Evolutionary conservation across 1,284 basidiomycete genomes (phyloP).

Genomic region (Schizophyllum amplum): DNA sequence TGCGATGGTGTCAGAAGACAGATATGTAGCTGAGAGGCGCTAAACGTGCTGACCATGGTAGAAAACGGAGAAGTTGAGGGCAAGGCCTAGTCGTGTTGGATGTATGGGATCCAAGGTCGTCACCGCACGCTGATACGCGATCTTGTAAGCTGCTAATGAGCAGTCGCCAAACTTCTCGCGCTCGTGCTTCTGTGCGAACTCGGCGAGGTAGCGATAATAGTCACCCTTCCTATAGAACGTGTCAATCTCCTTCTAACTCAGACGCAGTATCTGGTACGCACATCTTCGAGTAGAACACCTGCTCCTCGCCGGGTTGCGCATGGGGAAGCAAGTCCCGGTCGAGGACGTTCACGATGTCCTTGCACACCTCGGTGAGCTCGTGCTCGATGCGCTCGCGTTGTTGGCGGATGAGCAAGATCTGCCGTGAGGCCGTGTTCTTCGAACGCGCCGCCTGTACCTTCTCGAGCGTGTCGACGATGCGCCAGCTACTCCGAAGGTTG

Average conservation of each 20-base stretch:
- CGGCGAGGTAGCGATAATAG: slow-evolving; percentile 63
- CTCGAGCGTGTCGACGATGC: slow-evolving; percentile 47
- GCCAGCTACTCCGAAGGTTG: slow-evolving; percentile 53
- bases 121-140: slow-evolving; percentile 58
- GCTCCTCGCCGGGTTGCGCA: slow-evolving; percentile 52
- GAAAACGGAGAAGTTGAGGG: slow-evolving; percentile 95
- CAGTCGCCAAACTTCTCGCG: slow-evolving; percentile 38
- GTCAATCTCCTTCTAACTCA: slow-evolving; percentile 1
- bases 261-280: slow-evolving; percentile 20
- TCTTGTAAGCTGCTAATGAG: slow-evolving; percentile 57
- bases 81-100: slow-evolving; percentile 78
- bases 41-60: slow-evolving; percentile 55
- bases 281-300: slow-evolving; percentile 66
- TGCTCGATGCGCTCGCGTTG: slow-evolving; percentile 48
- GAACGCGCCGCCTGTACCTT: slow-evolving; percentile 32
- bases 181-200: slow-evolving; percentile 46
- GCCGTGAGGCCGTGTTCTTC: slow-evolving; percentile 22
- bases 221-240: slow-evolving; percentile 49
- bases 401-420: slow-evolving; percentile 39
- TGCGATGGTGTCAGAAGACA: slow-evolving; percentile 9
- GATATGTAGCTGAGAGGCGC: not conserved
- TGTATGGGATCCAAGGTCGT: slow-evolving; percentile 50
- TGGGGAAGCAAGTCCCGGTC: slow-evolving; percentile 46
- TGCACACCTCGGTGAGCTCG: slow-evolving; percentile 48
- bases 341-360: slow-evolving; percentile 48